Conservation (phyloP, 495 filamentous ascomycete species). For the Hyaloscypha bicolor region DNA sequence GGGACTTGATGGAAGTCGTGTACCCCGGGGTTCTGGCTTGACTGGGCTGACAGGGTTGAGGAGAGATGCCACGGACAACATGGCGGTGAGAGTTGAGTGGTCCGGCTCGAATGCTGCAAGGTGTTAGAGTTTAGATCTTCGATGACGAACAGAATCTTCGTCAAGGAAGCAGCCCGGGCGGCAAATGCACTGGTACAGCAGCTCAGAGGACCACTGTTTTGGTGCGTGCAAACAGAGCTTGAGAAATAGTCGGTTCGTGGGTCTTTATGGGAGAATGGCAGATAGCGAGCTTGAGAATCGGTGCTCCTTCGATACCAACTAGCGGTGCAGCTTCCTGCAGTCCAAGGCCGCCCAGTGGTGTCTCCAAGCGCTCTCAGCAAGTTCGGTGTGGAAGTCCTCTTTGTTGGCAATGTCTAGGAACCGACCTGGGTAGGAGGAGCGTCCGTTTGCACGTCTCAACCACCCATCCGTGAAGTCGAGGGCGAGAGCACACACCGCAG, state of each 20-base stretch:
- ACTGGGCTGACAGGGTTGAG: conserved; percentile 66
- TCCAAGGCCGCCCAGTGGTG: conserved; percentile 23
- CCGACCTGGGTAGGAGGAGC: conserved; percentile 28
- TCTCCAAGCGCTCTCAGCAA: conserved; percentile 23
- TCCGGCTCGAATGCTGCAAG: conserved; percentile 28
- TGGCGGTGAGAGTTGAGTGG: conserved; percentile 39
- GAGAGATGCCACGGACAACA: conserved; percentile 55
- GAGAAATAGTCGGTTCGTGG: conserved; percentile 18
- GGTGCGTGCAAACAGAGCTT: conserved; percentile 31
- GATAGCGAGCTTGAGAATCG: conserved; percentile 23
- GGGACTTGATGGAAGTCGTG: conserved; percentile 32
- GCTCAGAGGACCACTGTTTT: conserved; percentile 24
- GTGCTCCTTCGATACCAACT: conserved; percentile 26
- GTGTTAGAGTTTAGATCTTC: conserved; percentile 15
- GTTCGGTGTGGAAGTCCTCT: conserved; percentile 29
- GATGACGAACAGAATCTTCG: conserved; percentile 25
- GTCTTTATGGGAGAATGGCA: conserved; percentile 28
- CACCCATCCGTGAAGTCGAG: conserved; percentile 34
- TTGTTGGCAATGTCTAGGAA: conserved; percentile 34
- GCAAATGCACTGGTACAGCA: conserved; percentile 19
- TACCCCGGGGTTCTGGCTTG: conserved; percentile 27
- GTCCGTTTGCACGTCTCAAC: conserved; percentile 33
- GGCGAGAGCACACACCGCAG: conserved; percentile 24
- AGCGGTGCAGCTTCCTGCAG: conserved; percentile 31
- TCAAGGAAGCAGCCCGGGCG: conserved; percentile 16